These are phyloP conservation scores for Boletus pseudopeckii DNA, from an alignment of 768 basidiomycete genomes.

Conservation along the genomic window DNA sequence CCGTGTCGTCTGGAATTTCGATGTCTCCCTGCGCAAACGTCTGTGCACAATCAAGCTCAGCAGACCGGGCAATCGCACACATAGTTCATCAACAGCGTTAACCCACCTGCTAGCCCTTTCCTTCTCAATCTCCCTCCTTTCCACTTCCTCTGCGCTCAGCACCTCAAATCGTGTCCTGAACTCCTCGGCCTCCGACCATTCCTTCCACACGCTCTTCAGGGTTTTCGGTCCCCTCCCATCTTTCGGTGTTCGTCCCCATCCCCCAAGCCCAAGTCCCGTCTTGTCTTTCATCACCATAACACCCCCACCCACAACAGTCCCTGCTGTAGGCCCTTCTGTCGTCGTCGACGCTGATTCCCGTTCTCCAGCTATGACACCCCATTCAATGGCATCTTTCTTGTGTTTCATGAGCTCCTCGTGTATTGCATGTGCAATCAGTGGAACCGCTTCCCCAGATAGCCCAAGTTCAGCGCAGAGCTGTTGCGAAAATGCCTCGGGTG, in stretches of 20 bases:
- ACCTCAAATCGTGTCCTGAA: constrained; percentile 87
- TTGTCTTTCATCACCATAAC: constrained; percentile 69
- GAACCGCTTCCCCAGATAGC: constrained; percentile 80
- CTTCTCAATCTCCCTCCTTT: constrained; percentile 81
- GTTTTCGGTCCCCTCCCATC: constrained; percentile 79
- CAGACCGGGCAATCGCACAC: not conserved
- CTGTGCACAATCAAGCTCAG: constrained; percentile 30
- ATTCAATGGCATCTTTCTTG: constrained; percentile 92
- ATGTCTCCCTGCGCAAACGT: constrained; percentile 62
- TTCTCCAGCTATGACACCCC: constrained; percentile 78
- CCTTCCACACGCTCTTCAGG: constrained; percentile 88
- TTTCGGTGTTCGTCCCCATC: constrained; percentile 72
- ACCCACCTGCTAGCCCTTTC: constrained; percentile 72
- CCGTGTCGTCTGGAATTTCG: constrained; percentile 56
- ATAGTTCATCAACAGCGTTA: not conserved
- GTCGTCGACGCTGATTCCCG: constrained; percentile 29
- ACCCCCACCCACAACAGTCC: constrained; percentile 31
- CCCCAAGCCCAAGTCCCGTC: constrained; percentile 73
- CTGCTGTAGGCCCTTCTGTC: constrained; percentile 12
- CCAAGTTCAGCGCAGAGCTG: constrained; percentile 85
- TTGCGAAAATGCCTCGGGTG: constrained; percentile 80
- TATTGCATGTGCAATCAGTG: constrained; percentile 88
- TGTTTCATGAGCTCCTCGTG: constrained; percentile 95
- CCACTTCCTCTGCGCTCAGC: constrained; percentile 86
- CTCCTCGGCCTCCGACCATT: constrained; percentile 91